Percentiles rank a stretch among this genome's conserved stretches.
These are phyloP conservation scores for Botryotinia narcissicola DNA, from an alignment of 2,329 filamentous ascomycete species.

Conservation along the genomic window DNA sequence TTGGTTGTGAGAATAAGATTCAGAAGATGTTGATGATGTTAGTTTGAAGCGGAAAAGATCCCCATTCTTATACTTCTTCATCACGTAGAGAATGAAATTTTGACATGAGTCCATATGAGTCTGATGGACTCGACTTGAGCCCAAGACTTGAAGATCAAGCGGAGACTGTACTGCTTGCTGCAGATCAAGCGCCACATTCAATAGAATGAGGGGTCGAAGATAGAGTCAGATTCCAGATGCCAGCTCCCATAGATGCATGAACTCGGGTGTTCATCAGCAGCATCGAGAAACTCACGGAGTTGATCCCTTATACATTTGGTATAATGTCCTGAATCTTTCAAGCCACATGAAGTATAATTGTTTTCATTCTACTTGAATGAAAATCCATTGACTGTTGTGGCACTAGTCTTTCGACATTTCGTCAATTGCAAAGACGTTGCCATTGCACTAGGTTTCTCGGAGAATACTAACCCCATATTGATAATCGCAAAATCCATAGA, in stretches of 20 bases:
- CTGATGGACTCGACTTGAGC: neutral
- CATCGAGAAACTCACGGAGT: neutral
- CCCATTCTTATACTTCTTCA: conserved; percentile 10
- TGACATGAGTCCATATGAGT: neutral
- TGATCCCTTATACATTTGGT: neutral
- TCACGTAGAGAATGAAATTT: neutral
- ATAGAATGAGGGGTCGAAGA: neutral
- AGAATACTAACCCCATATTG: neutral
- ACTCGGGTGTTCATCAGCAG: neutral
- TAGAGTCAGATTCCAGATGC: neutral
- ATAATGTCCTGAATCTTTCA: neutral
- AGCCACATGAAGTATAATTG: neutral
- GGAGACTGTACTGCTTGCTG: neutral
- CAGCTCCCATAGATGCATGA: neutral
- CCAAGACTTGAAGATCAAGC: neutral
- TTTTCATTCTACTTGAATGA: neutral
- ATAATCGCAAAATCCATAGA: neutral
- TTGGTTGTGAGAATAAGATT: neutral
- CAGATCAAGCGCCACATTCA: conserved; percentile 7
- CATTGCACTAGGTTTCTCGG: neutral
- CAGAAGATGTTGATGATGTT: neutral
- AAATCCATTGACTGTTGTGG: neutral
- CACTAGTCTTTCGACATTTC: neutral
- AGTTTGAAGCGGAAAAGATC: neutral
- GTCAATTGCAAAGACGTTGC: neutral